Percentiles rank a stretch among this genome's conserved stretches.
These are phyloP conservation scores for Lentinus brumalis DNA, from an alignment of 768 basidiomycete genomes.

Conservation along the genomic window DNA sequence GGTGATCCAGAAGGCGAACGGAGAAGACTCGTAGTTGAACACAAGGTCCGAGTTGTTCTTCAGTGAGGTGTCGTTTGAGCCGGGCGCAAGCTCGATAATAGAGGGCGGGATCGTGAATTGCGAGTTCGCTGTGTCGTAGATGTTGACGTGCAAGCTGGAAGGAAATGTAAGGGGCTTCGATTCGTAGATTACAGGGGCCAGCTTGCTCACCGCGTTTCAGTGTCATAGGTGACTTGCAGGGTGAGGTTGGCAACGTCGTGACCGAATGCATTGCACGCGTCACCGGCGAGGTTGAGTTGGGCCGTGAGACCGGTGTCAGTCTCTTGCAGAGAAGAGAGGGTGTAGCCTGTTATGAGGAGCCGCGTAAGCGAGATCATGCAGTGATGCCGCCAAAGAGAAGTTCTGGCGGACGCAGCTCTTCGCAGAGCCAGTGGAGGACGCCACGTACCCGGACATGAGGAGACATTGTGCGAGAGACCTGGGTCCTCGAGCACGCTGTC, in stretches of 20 bases:
- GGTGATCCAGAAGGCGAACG: slow-evolving; percentile 83
- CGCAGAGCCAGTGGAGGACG: too few species aligned
- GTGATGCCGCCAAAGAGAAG: too few species aligned
- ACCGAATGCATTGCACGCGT: slow-evolving; percentile 67
- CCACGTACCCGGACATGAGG: slow-evolving; percentile 18
- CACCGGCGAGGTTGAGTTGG: slow-evolving; percentile 53
- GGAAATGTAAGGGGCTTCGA: slow-evolving; percentile 40
- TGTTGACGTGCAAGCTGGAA: slow-evolving; percentile 64
- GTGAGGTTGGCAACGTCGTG: slow-evolving; percentile 57
- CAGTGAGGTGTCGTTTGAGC: slow-evolving; percentile 29
- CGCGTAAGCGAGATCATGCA: background rate
- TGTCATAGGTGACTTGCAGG: slow-evolving; percentile 65
- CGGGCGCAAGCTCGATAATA: slow-evolving; percentile 40
- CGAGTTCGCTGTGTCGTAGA: slow-evolving; percentile 57
- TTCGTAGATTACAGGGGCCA: slow-evolving; percentile 5
- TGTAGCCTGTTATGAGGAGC: slow-evolving; percentile 48
- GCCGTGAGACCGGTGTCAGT: slow-evolving; percentile 55
- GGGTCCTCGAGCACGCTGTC: background rate
- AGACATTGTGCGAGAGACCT: slow-evolving; percentile 15
- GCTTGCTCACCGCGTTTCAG: slow-evolving; percentile 36
- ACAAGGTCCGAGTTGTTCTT: slow-evolving; percentile 55
- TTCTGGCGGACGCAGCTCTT: too few species aligned
- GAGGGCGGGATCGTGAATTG: slow-evolving; percentile 70
- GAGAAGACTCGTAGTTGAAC: slow-evolving; percentile 64
- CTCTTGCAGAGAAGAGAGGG: slow-evolving; percentile 46